These are phyloP conservation scores for Elaeis guineensis DNA, from an alignment of 176 grass and related monocot genomes.

Conservation along the genomic window DNA sequence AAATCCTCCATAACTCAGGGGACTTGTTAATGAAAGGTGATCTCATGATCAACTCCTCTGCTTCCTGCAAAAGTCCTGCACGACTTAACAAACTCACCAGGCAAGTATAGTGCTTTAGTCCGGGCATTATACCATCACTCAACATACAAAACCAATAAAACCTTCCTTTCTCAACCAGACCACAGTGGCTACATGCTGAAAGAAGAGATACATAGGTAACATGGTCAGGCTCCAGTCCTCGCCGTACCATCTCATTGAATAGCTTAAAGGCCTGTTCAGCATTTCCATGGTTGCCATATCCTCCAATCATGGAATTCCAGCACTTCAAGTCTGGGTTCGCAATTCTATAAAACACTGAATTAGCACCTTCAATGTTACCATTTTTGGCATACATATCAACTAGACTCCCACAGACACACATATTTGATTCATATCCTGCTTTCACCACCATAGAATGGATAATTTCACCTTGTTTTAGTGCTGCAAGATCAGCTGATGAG, in stretches of 20 bases:
- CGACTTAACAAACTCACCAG: constrained; percentile 80
- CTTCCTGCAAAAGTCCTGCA: constrained; percentile 59
- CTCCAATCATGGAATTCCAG: constrained; percentile 90
- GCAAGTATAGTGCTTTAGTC: constrained; percentile 79
- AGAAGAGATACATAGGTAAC: constrained; percentile 84
- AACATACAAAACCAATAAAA: constrained; percentile 89
- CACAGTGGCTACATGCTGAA: constrained; percentile 67
- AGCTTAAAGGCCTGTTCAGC: constrained; percentile 64
- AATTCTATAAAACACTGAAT: constrained; percentile 41
- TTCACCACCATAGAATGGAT: constrained; percentile 65
- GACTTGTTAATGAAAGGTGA: constrained; percentile 51
- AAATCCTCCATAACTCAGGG: constrained; percentile 70
- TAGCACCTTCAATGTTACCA: constrained; percentile 43
- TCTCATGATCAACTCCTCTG: constrained; percentile 46
- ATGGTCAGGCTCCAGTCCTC: constrained; percentile 52
- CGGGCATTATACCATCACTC: constrained; percentile 51
- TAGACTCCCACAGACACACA: constrained; percentile 72
- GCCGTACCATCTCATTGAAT: constrained; percentile 62
- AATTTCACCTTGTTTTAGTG: constrained; percentile 74
- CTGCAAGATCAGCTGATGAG: constrained; percentile 43
- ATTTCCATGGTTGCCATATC: constrained; percentile 57
- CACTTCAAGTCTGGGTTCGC: constrained; percentile 68
- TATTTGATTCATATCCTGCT: constrained; percentile 51
- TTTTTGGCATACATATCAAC: constrained; percentile 85
- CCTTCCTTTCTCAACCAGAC: constrained; percentile 59